Evolutionary conservation across 2,329 filamentous ascomycete species (phyloP), one percentile per base, ranked within the genome.

Genomic region (Fusarium sacchari): DNA sequence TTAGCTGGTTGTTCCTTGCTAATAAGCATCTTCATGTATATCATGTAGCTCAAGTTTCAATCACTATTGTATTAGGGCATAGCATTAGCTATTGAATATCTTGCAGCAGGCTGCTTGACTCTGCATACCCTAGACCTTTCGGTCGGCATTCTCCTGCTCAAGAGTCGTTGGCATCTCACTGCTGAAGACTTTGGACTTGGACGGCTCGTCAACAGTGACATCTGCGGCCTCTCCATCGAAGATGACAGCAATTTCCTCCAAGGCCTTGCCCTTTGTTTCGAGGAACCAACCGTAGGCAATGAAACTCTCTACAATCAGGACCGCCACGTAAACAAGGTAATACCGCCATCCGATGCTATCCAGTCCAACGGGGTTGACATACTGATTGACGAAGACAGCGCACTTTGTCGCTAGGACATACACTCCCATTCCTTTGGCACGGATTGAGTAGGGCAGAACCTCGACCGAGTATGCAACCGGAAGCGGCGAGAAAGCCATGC

Each of bases 191-290:
- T 67, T 47, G 0, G 36, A 53, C 10, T 61, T 67, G 3, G 0
- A 2, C 15, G 24, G 8, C 11, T 39, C 22, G 18, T 72, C 43
- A 18, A 36, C 17, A 2, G 64, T 62, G 6, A 71, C 64, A 40
- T 73, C 64, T 0, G 65, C 60, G 24, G 28, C 42, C 1, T 65
- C 67, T 1, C 73, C 71, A 2, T 76, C 67, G 76, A 90, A 90
- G 5, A 90, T 80, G 30, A 88, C 73, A 73, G 89, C 88, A 68
- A 90, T 90, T 63, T 90, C 88, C 71, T 91, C 88, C 5, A 90
- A 63, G 1, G 80, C 75, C 24, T 77, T 80, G 28, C 86, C 83
- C 69, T 86, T 87, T 0, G 87, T 88, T 78, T 88, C 86, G 24
- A 84, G 84, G 76, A 90, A 90, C 75, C 72, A 79, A 0, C 75